Base-by-base conservation (phyloP, 306 rosid genomes). In the Gastrolobium villosum region DNA sequence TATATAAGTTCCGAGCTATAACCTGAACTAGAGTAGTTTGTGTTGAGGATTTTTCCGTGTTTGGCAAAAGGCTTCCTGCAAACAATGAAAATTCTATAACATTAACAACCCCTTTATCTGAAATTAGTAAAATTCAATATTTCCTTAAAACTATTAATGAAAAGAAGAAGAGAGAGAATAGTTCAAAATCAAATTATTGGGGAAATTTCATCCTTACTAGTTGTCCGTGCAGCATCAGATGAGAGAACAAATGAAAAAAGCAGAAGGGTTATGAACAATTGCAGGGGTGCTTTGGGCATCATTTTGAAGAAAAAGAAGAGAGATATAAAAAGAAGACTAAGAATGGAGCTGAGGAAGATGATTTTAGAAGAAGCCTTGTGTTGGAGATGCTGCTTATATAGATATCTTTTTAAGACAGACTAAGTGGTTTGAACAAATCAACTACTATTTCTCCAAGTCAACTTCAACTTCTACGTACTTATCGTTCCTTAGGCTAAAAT, bases 11-110 rank as follows among this genome's bases (percentile, higher is more conserved):
- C 13, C 10, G 75, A 43, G 43, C 43, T 45, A 39, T 44, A 39
- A 78, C 88, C 81, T 75, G 65, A 81, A 8, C 53, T 50, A 40
- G 70, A 3, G 74, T 68, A 68, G 59, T 53, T 76, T 77, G 82
- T 37, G 53, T 31, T 63, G 83, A 37, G n/a, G 74, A 72, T 77
- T 78, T 66, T 64, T 81, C 79, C 32, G 9, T 74, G 14, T 30
- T 67, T 70, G 81, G 63, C 61, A 65, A 39, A 69, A 85, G 76
- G 57, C 78, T 70, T 73, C 87, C 91, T 89, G 70, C 69, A 72
- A 5, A 45, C 5, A 74, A 57, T 41, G 10, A 10, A 86, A 61
- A 13, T 20, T 20, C 26, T 20, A 20, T 20, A 20, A 20, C 26
- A 20, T 20, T 20, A 20, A 20, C 26, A 20, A 20, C 0, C 26